Evolutionary conservation across 2,329 filamentous ascomycete genomes (phyloP).

Genomic region (Macrophomina tecta): DNA sequence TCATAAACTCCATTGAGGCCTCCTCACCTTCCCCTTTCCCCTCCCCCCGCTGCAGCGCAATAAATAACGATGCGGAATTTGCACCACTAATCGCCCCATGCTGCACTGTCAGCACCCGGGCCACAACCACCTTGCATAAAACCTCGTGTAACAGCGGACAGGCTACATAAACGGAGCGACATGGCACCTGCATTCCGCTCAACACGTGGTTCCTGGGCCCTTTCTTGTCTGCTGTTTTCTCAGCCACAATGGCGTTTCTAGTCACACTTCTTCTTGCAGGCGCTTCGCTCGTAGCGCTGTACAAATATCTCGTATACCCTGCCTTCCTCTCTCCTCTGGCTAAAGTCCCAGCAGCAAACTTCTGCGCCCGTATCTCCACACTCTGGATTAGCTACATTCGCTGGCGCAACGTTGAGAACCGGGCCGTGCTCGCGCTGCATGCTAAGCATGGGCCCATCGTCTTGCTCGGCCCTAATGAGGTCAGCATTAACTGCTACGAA

Average conservation of each 20-base stretch:
- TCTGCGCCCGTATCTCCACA: conserved; percentile 66
- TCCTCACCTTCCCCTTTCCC: neutral
- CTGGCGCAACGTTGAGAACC: conserved; percentile 66
- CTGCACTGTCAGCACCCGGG: neutral
- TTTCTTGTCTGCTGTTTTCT: neutral
- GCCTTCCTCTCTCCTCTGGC: conserved; percentile 7
- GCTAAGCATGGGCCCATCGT: conserved; percentile 65
- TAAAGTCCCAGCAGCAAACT: conserved; percentile 70
- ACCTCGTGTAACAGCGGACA: neutral
- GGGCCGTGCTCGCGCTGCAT: conserved; percentile 66
- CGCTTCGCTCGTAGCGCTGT: neutral
- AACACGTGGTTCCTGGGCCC: too few relatives aligned
- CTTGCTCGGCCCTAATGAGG: conserved; percentile 68
- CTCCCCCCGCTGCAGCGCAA: neutral
- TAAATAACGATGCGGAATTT: neutral
- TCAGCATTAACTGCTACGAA: conserved; percentile 72
- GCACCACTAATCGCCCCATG: neutral
- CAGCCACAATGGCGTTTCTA: neutral
- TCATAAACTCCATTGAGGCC: neutral
- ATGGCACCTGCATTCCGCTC: neutral
- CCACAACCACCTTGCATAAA: neutral
- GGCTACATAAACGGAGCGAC: neutral
- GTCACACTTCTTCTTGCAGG: neutral
- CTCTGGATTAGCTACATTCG: conserved; percentile 72
- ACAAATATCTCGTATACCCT: neutral